phyloP scores from a whole-genome alignment of 2,329 filamentous ascomycete species.

The Pezicula rhizophila region DNA sequence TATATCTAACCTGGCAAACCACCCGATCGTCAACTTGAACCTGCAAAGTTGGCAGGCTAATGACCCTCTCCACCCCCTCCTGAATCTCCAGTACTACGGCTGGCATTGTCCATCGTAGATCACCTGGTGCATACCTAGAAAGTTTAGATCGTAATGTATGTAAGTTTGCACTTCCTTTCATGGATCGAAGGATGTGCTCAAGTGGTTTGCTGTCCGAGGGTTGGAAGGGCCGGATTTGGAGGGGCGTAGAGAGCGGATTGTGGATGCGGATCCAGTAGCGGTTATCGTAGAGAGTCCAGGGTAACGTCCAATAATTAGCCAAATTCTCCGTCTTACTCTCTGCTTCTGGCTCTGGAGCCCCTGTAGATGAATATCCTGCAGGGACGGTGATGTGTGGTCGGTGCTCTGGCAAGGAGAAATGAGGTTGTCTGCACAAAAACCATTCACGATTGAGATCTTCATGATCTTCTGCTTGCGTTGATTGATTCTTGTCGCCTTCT shows the following conservation, averaged over 20 bases:
- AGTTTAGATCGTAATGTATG: conserved; percentile 2
- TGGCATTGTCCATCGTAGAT: conserved; percentile 24
- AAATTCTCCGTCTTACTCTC: conserved; percentile 23
- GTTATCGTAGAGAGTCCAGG: conserved; percentile 44
- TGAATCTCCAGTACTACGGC: conserved; percentile 10
- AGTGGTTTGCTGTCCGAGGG: conserved; percentile 9
- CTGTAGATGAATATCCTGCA: neutral
- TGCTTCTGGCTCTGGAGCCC: neutral
- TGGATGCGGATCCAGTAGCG: conserved; percentile 53
- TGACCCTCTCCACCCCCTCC: conserved; percentile 9
- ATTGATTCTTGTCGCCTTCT: neutral
- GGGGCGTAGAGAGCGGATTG: conserved; percentile 4
- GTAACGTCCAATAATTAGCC: conserved; percentile 6
- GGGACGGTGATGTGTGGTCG: neutral
- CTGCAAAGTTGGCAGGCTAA: conserved; percentile 23
- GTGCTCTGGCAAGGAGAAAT: neutral
- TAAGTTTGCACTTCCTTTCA: neutral
- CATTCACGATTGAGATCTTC: conserved; percentile 2
- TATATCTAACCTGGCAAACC: conserved; percentile 22
- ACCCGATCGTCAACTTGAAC: conserved; percentile 5
- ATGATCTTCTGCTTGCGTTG: too few species aligned
- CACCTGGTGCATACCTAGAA: conserved; percentile 13
- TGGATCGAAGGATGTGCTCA: conserved; percentile 5
- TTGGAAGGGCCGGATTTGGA: conserved; percentile 15
- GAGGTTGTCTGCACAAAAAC: conserved; percentile 21